Conservation (phyloP, 371 early-diverging fungal genomes). For the Globomyces sp. region DNA sequence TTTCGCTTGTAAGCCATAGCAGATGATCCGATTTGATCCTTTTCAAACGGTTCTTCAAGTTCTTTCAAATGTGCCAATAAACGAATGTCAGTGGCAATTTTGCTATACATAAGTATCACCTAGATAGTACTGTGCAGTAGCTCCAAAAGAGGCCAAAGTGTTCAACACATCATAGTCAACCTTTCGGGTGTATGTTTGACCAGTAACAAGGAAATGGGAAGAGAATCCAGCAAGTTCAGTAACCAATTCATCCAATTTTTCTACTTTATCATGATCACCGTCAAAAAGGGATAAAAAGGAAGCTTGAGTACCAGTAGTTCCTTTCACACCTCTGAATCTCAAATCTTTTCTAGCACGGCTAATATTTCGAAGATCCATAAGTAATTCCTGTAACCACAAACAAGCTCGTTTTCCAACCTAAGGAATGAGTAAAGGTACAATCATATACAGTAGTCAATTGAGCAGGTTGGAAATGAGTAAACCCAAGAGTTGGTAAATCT, state of each 20-base stretch:
- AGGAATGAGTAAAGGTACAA: neutral
- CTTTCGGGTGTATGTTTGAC: slow-evolving; percentile 98
- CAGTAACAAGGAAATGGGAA: slow-evolving; percentile 84
- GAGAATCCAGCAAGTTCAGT: slow-evolving; percentile 87
- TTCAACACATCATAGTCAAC: slow-evolving; percentile 91
- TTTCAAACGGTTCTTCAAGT: slow-evolving; percentile 97
- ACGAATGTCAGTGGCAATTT: slow-evolving; percentile 95
- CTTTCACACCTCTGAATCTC: slow-evolving; percentile 95
- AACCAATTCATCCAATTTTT: slow-evolving; percentile 85
- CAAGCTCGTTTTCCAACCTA: slow-evolving; percentile 91
- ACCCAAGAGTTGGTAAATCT: slow-evolving; percentile 91
- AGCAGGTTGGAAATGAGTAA: slow-evolving; percentile 98
- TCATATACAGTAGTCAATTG: slow-evolving; percentile 82
- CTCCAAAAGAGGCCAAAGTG: slow-evolving; percentile 89
- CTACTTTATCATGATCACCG: slow-evolving; percentile 91
- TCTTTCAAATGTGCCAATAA: slow-evolving; percentile 95
- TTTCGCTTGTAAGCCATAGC: slow-evolving; percentile 99
- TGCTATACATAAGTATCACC: slow-evolving; percentile 29
- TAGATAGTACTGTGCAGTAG: slow-evolving; percentile 70
- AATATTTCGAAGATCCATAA: slow-evolving; percentile 95
- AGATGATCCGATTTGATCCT: slow-evolving; percentile 96
- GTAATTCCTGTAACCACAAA: slow-evolving; percentile 90
- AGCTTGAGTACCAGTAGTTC: slow-evolving; percentile 98
- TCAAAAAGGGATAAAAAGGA: slow-evolving; percentile 94
- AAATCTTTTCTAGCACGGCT: slow-evolving; percentile 84